phyloP scores from a whole-genome alignment of 345 rosid genomes.

The Noccaea caerulescens region DNA sequence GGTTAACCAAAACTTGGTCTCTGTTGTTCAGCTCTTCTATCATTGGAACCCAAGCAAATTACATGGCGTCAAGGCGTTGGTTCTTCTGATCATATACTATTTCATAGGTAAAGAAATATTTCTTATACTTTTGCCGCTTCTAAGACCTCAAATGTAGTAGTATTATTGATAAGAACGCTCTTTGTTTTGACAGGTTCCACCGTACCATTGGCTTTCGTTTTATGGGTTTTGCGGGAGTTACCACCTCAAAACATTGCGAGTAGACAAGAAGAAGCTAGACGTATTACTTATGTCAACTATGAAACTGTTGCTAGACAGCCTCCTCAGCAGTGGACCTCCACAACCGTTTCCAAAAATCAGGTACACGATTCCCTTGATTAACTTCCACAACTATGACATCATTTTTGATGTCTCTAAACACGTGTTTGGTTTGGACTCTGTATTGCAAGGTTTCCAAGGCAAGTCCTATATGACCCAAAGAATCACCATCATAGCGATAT shows the following conservation, averaged over 20 bases:
- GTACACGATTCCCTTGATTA: slow-evolving; percentile 28
- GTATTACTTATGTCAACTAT: slow-evolving; percentile 44
- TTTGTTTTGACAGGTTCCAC: slow-evolving; percentile 39
- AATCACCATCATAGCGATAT: slow-evolving; percentile 15
- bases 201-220: slow-evolving; percentile 45
- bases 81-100: slow-evolving; percentile 49
- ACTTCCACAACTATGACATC: not conserved
- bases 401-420: not conserved
- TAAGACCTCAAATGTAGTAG: not conserved
- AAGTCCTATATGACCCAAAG: slow-evolving; percentile 40
- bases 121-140: not conserved
- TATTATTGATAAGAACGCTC: not conserved
- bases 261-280: slow-evolving; percentile 43
- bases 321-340: slow-evolving; percentile 46
- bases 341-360: slow-evolving; percentile 48
- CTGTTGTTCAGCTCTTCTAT: slow-evolving; percentile 41
- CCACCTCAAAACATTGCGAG: slow-evolving; percentile 35
- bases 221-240: slow-evolving; percentile 48
- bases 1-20: not conserved
- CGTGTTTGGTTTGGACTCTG: slow-evolving; percentile 9
- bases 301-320: slow-evolving; percentile 35
- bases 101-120: slow-evolving; percentile 42
- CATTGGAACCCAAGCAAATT: slow-evolving; percentile 47
- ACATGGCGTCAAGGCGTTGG: slow-evolving; percentile 44
- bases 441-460: slow-evolving; percentile 44